Evolutionary conservation across 805 yeast genomes (phyloP).

Genomic region (Myxozyma nipponensis): DNA sequence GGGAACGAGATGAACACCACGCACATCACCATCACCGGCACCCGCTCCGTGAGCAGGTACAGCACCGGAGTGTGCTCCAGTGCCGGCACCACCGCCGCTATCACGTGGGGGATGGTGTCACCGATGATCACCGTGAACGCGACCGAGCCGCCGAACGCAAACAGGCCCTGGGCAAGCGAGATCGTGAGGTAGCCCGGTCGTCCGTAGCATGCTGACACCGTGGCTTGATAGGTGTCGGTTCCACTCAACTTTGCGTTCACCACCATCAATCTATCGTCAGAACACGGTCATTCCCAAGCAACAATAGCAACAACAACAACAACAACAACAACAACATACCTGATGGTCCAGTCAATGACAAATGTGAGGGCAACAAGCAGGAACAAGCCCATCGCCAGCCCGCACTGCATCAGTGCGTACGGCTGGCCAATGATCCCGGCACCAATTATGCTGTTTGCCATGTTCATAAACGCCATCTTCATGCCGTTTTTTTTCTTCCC

Average conservation of each 20-base stretch:
- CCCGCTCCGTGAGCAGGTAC: constrained; percentile 58
- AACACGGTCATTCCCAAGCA: too few relatives aligned
- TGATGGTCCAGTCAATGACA: constrained; percentile 82
- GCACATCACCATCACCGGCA: constrained; percentile 64
- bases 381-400: constrained; percentile 68
- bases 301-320: not conserved
- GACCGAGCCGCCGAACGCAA: constrained; percentile 92
- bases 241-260: constrained; percentile 76
- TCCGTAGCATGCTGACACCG: constrained; percentile 78
- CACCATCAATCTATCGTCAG: constrained; percentile 61
- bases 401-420: constrained; percentile 76
- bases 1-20: constrained; percentile 78
- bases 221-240: constrained; percentile 75
- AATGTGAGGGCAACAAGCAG: constrained; percentile 58
- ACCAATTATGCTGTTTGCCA: constrained; percentile 92
- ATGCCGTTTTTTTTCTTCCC: constrained; percentile 48
- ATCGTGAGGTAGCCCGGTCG: constrained; percentile 61
- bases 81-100: constrained; percentile 58
- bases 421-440: constrained; percentile 97
- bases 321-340: constrained; percentile 23
- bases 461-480: constrained; percentile 91
- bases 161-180: constrained; percentile 72
- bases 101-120: constrained; percentile 88
- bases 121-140: constrained; percentile 95
- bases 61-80: constrained; percentile 39